Conservation (phyloP, 768 basidiomycete genomes). For the Russula ochroleuca region DNA sequence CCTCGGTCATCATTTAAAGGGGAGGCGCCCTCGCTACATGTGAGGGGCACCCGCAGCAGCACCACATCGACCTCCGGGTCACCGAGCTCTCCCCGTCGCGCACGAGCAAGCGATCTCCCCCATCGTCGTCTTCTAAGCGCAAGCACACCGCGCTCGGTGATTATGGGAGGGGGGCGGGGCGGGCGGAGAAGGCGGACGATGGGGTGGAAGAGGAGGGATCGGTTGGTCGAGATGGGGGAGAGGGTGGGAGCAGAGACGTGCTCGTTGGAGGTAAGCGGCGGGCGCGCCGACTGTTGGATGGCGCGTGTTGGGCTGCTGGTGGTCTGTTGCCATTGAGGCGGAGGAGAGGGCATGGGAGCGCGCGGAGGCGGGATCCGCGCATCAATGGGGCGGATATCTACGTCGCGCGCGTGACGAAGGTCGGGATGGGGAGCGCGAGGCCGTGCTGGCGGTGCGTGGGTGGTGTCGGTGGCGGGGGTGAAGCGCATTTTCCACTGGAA, state of each 20-base stretch:
- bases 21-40: conserved; percentile 24
- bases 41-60: conserved; percentile 24
- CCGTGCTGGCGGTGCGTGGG: conserved; percentile 54
- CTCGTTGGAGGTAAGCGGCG: background rate
- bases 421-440: conserved; percentile 47
- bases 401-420: conserved; percentile 48
- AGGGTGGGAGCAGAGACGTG: background rate
- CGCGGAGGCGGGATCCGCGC: conserved; percentile 39
- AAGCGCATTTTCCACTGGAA: conserved; percentile 55
- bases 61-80: background rate
- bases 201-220: background rate
- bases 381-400: conserved; percentile 54
- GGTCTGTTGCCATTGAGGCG: conserved; percentile 21
- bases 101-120: background rate
- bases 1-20: conserved; percentile 22
- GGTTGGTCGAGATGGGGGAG: background rate
- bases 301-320: conserved; percentile 2
- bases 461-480: conserved; percentile 56
- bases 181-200: conserved; percentile 17
- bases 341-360: conserved; percentile 35
- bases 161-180: background rate
- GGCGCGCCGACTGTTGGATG: background rate
- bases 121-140: conserved; percentile 3
- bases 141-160: conserved; percentile 16
- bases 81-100: background rate